A percentile compares a stretch with the other conserved stretches of the same genome.
Conservation (phyloP, 352 stramenopile species). For the Globisporangium canariense region DNA sequence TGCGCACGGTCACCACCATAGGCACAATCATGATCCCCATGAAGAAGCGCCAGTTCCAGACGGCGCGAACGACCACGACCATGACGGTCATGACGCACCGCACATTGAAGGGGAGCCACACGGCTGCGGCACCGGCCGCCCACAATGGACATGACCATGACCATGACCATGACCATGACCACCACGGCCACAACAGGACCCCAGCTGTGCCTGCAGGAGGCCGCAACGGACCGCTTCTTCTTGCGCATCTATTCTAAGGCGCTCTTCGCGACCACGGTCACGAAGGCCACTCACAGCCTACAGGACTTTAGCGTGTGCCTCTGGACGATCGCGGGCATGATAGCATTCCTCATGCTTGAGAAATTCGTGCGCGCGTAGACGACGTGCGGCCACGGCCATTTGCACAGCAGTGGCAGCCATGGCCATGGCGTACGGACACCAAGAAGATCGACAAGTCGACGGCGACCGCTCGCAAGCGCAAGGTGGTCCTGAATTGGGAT, state of each 20-base stretch:
- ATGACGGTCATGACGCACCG: conserved; percentile 16
- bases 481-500: conserved; percentile 22
- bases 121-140: neutral
- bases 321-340: conserved; percentile 69
- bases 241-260: conserved; percentile 54
- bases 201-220: neutral
- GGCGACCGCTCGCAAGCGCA: conserved; percentile 28
- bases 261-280: conserved; percentile 54
- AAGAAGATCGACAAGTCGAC: conserved; percentile 23
- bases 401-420: conserved; percentile 21
- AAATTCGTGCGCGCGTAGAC: conserved; percentile 79
- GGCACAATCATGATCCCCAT: conserved; percentile 14
- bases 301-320: conserved; percentile 69
- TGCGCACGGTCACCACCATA: conserved; percentile 10
- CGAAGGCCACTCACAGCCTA: conserved; percentile 53
- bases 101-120: neutral
- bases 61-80: conserved; percentile 7
- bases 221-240: conserved; percentile 31
- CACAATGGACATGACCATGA: conserved; percentile 4
- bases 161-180: conserved; percentile 11
- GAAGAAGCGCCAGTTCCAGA: conserved; percentile 6
- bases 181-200: conserved; percentile 8
- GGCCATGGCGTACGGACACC: conserved; percentile 28
- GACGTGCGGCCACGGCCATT: conserved; percentile 24
- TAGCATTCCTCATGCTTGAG: conserved; percentile 78